Conservation (phyloP, 2,329 filamentous ascomycete genomes). For the Leptodontidium sp. region DNA sequence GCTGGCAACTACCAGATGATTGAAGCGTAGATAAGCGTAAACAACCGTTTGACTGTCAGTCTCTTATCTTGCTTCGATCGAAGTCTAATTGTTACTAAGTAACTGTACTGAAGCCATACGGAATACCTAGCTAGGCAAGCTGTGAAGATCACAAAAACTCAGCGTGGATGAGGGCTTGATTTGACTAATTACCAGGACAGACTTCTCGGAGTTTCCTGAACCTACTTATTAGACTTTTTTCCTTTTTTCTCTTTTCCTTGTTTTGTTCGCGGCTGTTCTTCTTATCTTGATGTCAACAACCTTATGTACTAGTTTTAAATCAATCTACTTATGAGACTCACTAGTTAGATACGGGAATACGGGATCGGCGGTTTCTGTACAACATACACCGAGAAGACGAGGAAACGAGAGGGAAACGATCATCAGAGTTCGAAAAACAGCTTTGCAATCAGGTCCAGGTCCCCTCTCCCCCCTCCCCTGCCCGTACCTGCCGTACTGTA, state of each 20-base stretch:
- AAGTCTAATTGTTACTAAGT: neutral
- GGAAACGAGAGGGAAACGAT: too few species aligned
- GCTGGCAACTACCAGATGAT: neutral
- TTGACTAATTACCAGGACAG: neutral
- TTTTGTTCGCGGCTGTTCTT: neutral
- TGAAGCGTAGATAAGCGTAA: conserved; percentile 31
- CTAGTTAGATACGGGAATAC: too few species aligned
- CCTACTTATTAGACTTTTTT: neutral
- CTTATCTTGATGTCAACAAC: conserved; percentile 5
- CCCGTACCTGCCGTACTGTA: too few species aligned
- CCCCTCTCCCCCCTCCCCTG: too few species aligned
- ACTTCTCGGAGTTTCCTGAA: neutral
- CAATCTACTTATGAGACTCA: too few species aligned
- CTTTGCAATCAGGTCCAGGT: neutral
- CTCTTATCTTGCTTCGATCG: conserved; percentile 17
- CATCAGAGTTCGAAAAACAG: too few species aligned
- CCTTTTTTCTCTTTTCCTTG: too few species aligned
- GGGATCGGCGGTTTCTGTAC: too few species aligned
- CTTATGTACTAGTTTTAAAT: neutral
- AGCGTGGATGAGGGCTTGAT: neutral
- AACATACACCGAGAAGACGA: too few species aligned
- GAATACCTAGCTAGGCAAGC: neutral
- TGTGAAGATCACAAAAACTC: conserved; percentile 3
- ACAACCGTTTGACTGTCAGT: conserved; percentile 20
- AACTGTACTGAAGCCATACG: too few species aligned